Evolutionary conservation across 2,329 filamentous ascomycete species (phyloP).

Genomic region (Paraphoma sp.): DNA sequence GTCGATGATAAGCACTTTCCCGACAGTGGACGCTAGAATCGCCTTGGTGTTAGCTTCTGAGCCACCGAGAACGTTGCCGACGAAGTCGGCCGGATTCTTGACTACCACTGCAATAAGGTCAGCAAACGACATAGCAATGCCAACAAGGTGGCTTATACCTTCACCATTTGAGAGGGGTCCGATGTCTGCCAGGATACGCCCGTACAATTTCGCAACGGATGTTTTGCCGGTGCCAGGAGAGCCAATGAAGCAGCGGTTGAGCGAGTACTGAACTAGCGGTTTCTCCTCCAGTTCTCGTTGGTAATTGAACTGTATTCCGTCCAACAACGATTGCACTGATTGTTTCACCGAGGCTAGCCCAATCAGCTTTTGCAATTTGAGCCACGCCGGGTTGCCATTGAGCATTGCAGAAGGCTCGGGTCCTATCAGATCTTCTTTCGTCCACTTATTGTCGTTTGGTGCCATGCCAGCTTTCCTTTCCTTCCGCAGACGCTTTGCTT

Average conservation of each 20-base stretch:
- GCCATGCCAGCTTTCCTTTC: constrained; percentile 52
- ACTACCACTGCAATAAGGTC: constrained; percentile 60
- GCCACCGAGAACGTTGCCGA: constrained; percentile 67
- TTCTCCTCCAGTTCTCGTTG: constrained; percentile 68
- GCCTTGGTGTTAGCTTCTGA: constrained; percentile 76
- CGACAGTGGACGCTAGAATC: constrained; percentile 69
- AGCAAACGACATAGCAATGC: no score
- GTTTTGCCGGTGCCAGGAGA: constrained; percentile 80
- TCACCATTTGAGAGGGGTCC: constrained; percentile 73
- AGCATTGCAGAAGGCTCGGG: constrained; percentile 67
- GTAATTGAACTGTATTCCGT: constrained; percentile 70
- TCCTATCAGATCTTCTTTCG: constrained; percentile 73
- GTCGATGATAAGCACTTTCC: constrained; percentile 81
- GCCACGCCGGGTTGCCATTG: constrained; percentile 62
- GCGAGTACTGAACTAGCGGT: constrained; percentile 63
- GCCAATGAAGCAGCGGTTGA: constrained; percentile 75
- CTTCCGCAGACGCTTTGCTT: constrained; percentile 61
- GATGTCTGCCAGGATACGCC: constrained; percentile 70
- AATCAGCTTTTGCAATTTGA: constrained; percentile 62
- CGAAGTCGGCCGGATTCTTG: constrained; percentile 77
- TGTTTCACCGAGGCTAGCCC: constrained; percentile 70
- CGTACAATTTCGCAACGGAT: constrained; percentile 76
- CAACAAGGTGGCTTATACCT: no score
- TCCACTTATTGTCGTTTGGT: constrained; percentile 66
- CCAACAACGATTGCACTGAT: constrained; percentile 64